Evolutionary conservation across 257 asterid species (phyloP).

Genomic region (Nyctanthes arbortristis): DNA sequence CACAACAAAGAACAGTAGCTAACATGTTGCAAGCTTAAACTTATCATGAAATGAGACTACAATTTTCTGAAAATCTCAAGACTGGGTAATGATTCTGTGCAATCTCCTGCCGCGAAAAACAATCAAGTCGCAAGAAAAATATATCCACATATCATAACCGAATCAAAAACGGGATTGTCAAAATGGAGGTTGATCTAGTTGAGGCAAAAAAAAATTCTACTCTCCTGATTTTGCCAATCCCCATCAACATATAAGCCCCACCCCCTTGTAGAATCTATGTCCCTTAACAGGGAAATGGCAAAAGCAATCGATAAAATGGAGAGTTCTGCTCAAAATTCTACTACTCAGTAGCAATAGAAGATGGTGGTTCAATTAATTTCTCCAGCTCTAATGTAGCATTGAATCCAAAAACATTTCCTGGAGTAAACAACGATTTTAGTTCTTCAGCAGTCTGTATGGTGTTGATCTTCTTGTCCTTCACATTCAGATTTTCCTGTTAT

Average conservation of each 20-base stretch:
- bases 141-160: too few species aligned
- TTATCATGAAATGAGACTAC: too few species aligned
- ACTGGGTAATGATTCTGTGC: too few species aligned
- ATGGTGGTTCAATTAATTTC: conserved; percentile 36
- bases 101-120: too few species aligned
- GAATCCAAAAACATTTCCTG: conserved; percentile 76
- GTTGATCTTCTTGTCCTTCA: conserved; percentile 67
- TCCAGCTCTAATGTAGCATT: conserved; percentile 68
- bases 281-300: background rate
- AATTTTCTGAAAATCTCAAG: too few species aligned
- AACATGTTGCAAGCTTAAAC: too few species aligned
- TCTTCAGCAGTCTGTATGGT: conserved; percentile 74
- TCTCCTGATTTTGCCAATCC: background rate
- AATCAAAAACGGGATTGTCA: too few species aligned
- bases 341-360: background rate
- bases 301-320: background rate
- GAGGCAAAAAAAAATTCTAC: background rate
- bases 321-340: background rate
- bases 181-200: background rate
- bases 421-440: conserved; percentile 53
- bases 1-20: too few species aligned
- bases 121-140: too few species aligned
- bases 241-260: background rate
- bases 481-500: conserved; percentile 64
- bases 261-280: background rate